phyloP scores from a whole-genome alignment of 176 grass and related monocot species.

The Carex scoparia region DNA sequence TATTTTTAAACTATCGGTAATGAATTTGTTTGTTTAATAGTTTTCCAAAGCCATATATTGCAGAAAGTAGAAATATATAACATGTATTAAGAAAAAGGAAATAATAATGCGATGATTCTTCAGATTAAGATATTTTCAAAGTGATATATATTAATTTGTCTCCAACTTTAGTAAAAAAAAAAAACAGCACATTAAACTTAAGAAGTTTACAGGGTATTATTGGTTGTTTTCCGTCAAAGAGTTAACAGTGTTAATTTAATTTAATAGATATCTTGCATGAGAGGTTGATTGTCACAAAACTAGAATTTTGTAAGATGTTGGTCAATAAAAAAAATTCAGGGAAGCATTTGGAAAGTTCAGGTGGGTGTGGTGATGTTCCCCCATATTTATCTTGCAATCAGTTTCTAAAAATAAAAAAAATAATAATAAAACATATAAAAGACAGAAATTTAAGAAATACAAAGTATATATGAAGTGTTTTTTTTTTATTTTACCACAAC shows the following conservation, averaged over 20 bases:
- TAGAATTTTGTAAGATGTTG: neutral
- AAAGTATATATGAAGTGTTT: neutral
- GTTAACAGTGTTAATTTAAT: neutral
- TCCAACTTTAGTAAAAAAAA: neutral
- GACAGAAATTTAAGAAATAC: neutral
- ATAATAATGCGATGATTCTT: neutral
- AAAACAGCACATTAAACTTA: neutral
- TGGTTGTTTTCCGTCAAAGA: neutral
- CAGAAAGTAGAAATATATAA: neutral
- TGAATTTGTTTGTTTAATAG: neutral
- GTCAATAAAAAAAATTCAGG: neutral
- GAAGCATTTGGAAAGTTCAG: neutral
- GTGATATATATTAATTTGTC: slow-evolving; percentile 1
- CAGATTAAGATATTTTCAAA: neutral
- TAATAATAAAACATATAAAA: neutral
- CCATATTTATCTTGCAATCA: neutral
- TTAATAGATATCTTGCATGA: neutral
- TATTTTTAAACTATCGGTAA: neutral
- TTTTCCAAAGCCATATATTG: neutral
- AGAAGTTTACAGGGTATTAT: neutral
- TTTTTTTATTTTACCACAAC: slow-evolving; percentile 46
- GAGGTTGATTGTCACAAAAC: neutral
- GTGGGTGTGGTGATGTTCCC: neutral
- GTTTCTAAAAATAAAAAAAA: neutral
- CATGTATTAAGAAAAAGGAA: neutral